Conservation (phyloP, 2,329 filamentous ascomycete species). For the Pseudofabraea citricarpa region DNA sequence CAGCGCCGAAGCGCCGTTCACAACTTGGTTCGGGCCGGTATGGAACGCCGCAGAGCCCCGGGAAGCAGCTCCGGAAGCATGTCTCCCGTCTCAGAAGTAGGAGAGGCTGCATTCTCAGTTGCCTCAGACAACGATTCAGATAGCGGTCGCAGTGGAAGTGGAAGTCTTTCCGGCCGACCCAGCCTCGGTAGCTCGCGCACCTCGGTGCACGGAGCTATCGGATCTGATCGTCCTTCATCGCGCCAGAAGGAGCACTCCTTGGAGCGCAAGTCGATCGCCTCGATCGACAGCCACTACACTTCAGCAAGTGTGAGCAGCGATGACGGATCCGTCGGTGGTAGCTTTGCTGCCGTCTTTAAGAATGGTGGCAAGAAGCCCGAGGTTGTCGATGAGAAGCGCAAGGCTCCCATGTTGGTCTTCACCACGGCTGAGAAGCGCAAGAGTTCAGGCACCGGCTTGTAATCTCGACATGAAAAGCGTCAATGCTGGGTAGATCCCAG, state of each 20-base stretch:
- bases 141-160: conserved; percentile 64
- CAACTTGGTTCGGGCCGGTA: conserved; percentile 84
- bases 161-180: conserved; percentile 67
- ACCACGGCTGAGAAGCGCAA: conserved; percentile 90
- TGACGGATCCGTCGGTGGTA: conserved; percentile 53
- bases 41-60: conserved; percentile 73
- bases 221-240: conserved; percentile 75
- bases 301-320: conserved; percentile 64
- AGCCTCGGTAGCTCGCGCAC: conserved; percentile 72
- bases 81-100: conserved; percentile 83
- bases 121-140: conserved; percentile 73
- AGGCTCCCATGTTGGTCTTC: conserved; percentile 80
- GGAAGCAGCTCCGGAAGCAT: conserved; percentile 75
- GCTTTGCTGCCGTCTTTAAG: conserved; percentile 64
- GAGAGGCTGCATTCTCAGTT: conserved; percentile 57
- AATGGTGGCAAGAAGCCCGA: conserved; percentile 53
- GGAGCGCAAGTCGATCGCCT: conserved; percentile 44
- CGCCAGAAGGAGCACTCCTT: conserved; percentile 57
- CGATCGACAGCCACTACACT: conserved; percentile 43
- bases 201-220: conserved; percentile 78
- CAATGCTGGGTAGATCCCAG: conserved; percentile 28
- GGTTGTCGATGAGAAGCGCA: conserved; percentile 61
- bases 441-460: conserved; percentile 45
- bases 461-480: conserved; percentile 12
- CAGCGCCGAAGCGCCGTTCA: conserved; percentile 88